Base-by-base conservation (phyloP, 1,284 basidiomycete genomes). In the Rugosomyces carneus region DNA sequence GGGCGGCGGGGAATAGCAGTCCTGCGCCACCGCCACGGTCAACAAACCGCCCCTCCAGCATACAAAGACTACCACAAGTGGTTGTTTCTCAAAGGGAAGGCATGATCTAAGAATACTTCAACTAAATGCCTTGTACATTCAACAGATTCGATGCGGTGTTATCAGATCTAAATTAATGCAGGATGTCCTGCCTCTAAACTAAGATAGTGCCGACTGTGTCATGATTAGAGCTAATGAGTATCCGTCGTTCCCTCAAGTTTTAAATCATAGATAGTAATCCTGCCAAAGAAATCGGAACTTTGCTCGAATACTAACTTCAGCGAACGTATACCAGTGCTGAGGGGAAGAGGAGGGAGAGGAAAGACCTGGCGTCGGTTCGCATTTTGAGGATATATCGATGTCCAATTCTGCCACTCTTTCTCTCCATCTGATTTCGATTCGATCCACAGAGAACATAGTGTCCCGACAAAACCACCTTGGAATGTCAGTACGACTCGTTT, bases 391-490 rank as follows among this genome's bases (percentile, higher is more conserved):
- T 80, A 88, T 53, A 89, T 68, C 15, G 71, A 66, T 1, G 72
- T 70, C 48, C 78, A 60, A 4, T 60, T 55, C 44, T 60, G 59
- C 82, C 84, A 85, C 42, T 62, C 59, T 31, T 59, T 59, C 31
- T 43, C 53, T 13, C 52, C 51, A 48, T 48, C 40, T 5, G 45
- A 24, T 9, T 56, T 58, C 1, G 54, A 62, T 27, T 60, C 52
- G 13, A 71, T 59, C 26, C 76, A 67, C 5, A 89, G 55, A 1
- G 66, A 57, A 57, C 84, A 88, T 37, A 71, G 65, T 10, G 73
- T 82, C 7, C 84, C 86, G 0, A 83, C 88, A 60, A 90, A 90
- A 1, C 88, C 88, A 13, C 87, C 88, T 70, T 90, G 87, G 58
- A 90, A 90, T 1, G 81, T 88, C 50, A 89, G 52, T n/a, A 66